Evolutionary conservation across 176 grass and related monocot species (phyloP).

Genomic region (Carex parvula): DNA sequence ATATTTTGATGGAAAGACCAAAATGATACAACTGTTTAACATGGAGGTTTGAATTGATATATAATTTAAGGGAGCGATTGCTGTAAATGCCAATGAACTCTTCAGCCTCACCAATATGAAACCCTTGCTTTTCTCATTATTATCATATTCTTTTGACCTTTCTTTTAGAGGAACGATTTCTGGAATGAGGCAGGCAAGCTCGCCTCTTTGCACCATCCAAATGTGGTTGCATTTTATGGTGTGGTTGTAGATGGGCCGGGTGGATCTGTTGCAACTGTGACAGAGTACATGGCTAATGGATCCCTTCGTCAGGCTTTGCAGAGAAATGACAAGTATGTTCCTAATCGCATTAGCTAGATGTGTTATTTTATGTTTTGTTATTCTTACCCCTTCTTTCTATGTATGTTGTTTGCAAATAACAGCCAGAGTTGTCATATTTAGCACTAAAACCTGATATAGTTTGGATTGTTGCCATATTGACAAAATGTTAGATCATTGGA

Average conservation of each 20-base stretch:
- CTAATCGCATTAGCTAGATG: background rate
- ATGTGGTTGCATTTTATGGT: constrained; percentile 97
- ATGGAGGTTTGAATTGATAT: background rate
- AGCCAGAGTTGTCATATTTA: background rate
- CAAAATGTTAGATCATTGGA: constrained; percentile 1
- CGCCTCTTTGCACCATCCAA: constrained; percentile 92
- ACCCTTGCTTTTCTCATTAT: background rate
- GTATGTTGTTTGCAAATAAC: background rate
- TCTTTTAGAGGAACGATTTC: constrained; percentile 71
- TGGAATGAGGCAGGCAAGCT: constrained; percentile 92
- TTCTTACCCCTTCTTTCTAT: background rate
- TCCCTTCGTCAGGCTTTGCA: constrained; percentile 90
- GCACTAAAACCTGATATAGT: background rate
- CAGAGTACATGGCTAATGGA: constrained; percentile 98
- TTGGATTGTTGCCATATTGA: background rate
- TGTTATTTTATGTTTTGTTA: constrained; percentile 18
- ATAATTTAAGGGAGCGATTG: background rate
- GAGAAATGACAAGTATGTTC: constrained; percentile 81
- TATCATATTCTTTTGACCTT: background rate
- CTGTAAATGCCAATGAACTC: background rate
- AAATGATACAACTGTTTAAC: constrained; percentile 4
- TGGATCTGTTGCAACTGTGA: constrained; percentile 93
- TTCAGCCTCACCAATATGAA: background rate
- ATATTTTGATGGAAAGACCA: background rate
- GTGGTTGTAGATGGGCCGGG: constrained; percentile 82